Conservation (phyloP, 208 protist species). For the Trypanosoma melophagium region DNA sequence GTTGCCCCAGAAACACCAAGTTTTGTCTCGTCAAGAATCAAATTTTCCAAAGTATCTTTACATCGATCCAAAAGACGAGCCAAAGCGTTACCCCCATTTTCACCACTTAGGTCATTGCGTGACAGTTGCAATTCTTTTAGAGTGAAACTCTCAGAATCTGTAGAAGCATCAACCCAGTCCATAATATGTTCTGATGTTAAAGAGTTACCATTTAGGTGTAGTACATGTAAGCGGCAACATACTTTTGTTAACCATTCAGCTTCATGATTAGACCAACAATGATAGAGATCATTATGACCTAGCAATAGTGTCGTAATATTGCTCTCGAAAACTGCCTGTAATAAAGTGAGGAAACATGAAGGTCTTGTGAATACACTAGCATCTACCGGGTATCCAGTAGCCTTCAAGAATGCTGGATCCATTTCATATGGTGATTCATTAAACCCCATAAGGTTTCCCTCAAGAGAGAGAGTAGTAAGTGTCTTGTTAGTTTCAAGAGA, state of each 20-base stretch:
- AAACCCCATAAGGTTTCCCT: constrained; percentile 67
- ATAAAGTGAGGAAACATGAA: constrained; percentile 52
- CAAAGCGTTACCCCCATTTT: constrained; percentile 38
- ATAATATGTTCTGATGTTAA: constrained; percentile 45
- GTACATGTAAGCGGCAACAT: constrained; percentile 41
- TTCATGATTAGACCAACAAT: constrained; percentile 59
- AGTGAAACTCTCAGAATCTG: constrained; percentile 16
- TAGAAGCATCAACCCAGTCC: constrained; percentile 39
- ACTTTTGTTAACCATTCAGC: constrained; percentile 39
- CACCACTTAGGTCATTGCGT: constrained; percentile 46
- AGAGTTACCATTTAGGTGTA: constrained; percentile 53
- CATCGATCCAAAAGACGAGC: constrained; percentile 45
- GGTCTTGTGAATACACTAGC: constrained; percentile 8
- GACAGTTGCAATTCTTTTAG: constrained; percentile 49
- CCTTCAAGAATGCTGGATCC: constrained; percentile 22
- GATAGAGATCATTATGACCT: constrained; percentile 59
- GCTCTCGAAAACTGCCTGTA: constrained; percentile 31
- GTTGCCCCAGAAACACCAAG: constrained; percentile 40
- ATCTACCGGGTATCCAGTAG: constrained; percentile 24
- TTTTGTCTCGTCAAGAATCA: constrained; percentile 53
- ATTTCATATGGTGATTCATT: constrained; percentile 25
- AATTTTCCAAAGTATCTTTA: constrained; percentile 35
- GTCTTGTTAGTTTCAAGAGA: constrained; percentile 46
- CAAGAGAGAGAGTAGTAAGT: constrained; percentile 49
- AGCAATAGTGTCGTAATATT: constrained; percentile 54